Base-by-base conservation (phyloP, 768 basidiomycete species). In the Suillus ampliporus region DNA sequence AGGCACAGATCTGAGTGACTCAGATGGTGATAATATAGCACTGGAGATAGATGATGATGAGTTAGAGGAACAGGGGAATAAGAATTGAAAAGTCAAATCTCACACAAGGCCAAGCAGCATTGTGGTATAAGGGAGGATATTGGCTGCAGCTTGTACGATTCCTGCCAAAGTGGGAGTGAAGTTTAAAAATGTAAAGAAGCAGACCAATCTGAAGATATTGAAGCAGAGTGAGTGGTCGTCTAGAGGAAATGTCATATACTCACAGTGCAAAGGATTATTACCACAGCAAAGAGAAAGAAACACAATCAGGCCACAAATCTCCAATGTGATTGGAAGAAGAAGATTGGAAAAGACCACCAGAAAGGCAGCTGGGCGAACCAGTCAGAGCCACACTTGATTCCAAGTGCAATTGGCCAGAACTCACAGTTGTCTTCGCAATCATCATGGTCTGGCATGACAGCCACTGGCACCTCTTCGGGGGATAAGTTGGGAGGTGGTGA, bases 331-430 rank as follows among this genome's bases (percentile, higher is more conserved):
- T 43, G 43, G 43, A 43, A n/a, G 19, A 37, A 37, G 35, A 43
- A n/a, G 43, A 43, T 43, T 43, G 43, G 43, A n/a, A 43, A 43
- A 43, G 43, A 43, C 19, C 43, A 43, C 19, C 8, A n/a, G 8
- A 43, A 43, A 43, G 43, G 43, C 43, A 43, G 43, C 43, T 43
- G 19, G 43, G 43, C 19, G 19, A 43, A 43, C 43, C 43, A 43
- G 43, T 43, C 43, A 43, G 43, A 43, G 43, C 43, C 43, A 43
- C 43, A 43, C 43, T 43, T 43, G n/a, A 43, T 43, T 43, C 19
- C 43, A 43, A 43, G 19, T 43, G 43, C 19, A n/a, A 43, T 43
- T 5, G 19, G 41, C 41, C 41, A 43, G 41, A 43, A 43, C 41
- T 43, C 41, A 43, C 6, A 19, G 41, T 43, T 8, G 8, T 43